Evolutionary conservation across 257 asterid species (phyloP).

Genomic region (Lycium barbarum): DNA sequence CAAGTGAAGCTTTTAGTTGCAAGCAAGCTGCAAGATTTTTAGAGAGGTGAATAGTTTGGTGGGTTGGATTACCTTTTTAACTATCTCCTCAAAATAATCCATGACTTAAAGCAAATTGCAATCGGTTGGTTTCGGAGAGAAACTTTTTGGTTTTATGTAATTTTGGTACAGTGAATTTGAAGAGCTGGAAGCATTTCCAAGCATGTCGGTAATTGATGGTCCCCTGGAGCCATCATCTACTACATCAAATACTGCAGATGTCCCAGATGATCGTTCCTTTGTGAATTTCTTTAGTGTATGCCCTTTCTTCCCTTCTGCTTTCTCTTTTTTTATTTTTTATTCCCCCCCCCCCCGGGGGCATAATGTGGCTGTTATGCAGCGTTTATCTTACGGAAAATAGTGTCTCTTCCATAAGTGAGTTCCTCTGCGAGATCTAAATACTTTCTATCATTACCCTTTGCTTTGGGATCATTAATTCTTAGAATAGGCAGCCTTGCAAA

Average conservation of each 20-base stretch:
- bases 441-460: background rate
- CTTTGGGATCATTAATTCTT: slow-evolving; percentile 4
- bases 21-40: background rate
- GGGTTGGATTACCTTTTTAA: background rate
- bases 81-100: background rate
- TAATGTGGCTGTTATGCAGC: background rate
- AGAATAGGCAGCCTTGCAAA: background rate
- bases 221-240: slow-evolving; percentile 80
- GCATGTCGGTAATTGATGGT: slow-evolving; percentile 80
- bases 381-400: background rate
- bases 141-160: slow-evolving; percentile 14
- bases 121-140: background rate
- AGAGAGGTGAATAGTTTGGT: slow-evolving; percentile 12
- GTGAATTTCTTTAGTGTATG: slow-evolving; percentile 87
- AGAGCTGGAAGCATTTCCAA: slow-evolving; percentile 93
- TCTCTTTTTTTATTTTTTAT: background rate
- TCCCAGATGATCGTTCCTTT: slow-evolving; percentile 79
- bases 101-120: background rate
- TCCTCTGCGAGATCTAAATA: background rate
- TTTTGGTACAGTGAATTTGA: slow-evolving; percentile 71
- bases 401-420: background rate
- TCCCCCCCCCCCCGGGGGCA: no score
- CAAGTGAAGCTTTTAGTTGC: slow-evolving; percentile 14
- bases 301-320: background rate
- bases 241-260: slow-evolving; percentile 56